Base-by-base conservation (phyloP, 2,329 filamentous ascomycete species). In the Nectriaceae sp. region DNA sequence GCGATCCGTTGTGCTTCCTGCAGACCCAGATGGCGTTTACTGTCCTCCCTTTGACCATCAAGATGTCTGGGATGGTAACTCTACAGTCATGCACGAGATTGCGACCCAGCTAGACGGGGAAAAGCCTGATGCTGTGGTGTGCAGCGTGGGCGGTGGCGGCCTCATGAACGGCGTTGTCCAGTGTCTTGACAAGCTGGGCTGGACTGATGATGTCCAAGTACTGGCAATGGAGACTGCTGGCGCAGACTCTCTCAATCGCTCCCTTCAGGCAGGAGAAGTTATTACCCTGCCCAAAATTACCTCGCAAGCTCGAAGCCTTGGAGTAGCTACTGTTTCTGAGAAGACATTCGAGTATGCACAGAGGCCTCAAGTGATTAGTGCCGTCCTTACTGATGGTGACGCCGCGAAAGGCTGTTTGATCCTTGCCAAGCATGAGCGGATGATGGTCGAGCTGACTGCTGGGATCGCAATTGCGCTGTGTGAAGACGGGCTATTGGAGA, bases 111-210 rank as follows among this genome's bases (percentile, higher is more conserved):
- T 75, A 42, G 83, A 77, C 47, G 87, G 90, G 22, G 86, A 88
- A 4, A 54, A 54, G 15, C 75, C 87, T 3, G 85, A 91, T 60
- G 87, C 78, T 3, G 75, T 96, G 11, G 79, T 94, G 37, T 93
- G 88, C 69, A 87, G 79, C 50, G 88, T 92, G 29, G 90, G 90
- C 5, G 90, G 90, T 10, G 90, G 90, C n/a, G 90, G 90, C 0
- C 71, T 95, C 20, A 77, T 96, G 43, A 88, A 86, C 61, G 90
- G 90, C 4, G 71, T 96, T 46, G 82, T 89, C 69, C 75, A 85
- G 63, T 88, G 87, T 10, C 73, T 92, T 20, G 78, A 85, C 60
- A 68, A 72, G 37, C 66, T 54, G 54, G 65, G 57, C 45, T 71
- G 62, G 72, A 52, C 60, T 3, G 40, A 46, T 18, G 65, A 67